Evolutionary conservation across 345 rosid species (phyloP).

Genomic region (Heritiera fomes): DNA sequence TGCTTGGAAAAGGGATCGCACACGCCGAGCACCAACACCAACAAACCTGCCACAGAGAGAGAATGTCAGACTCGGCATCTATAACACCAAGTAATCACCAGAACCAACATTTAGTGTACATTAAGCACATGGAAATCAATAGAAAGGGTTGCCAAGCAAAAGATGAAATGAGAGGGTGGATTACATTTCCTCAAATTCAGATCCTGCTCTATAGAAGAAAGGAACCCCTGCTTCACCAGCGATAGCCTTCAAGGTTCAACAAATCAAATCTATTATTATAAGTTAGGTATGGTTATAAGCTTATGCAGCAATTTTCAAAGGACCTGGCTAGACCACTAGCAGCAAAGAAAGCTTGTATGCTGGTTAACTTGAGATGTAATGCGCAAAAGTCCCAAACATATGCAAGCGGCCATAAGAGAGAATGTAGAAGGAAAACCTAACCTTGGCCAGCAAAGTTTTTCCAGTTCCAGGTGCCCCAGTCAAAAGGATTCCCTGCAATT

Average conservation of each 20-base stretch:
- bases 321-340: not conserved
- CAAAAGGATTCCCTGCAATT: constrained; percentile 87
- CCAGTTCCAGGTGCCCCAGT: constrained; percentile 99
- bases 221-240: constrained; percentile 99
- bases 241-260: constrained; percentile 68
- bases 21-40: constrained; percentile 52
- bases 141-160: constrained; percentile 7
- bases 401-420: not conserved
- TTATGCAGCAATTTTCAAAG: not conserved
- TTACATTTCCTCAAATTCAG: constrained; percentile 99
- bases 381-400: constrained; percentile 1
- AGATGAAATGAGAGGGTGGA: constrained; percentile 27
- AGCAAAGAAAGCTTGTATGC: not conserved
- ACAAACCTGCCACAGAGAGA: constrained; percentile 72
- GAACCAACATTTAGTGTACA: constrained; percentile 16
- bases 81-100: not conserved
- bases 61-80: constrained; percentile 18
- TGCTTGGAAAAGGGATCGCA: constrained; percentile 22
- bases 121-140: not conserved
- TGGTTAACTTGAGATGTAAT: not conserved
- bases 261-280: constrained; percentile 9
- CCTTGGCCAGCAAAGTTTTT: constrained; percentile 97
- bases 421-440: constrained; percentile 28
- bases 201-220: constrained; percentile 97
- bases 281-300: not conserved